These are phyloP conservation scores for Tubosaeta sp. DNA, from an alignment of 768 basidiomycete genomes.

Conservation along the genomic window DNA sequence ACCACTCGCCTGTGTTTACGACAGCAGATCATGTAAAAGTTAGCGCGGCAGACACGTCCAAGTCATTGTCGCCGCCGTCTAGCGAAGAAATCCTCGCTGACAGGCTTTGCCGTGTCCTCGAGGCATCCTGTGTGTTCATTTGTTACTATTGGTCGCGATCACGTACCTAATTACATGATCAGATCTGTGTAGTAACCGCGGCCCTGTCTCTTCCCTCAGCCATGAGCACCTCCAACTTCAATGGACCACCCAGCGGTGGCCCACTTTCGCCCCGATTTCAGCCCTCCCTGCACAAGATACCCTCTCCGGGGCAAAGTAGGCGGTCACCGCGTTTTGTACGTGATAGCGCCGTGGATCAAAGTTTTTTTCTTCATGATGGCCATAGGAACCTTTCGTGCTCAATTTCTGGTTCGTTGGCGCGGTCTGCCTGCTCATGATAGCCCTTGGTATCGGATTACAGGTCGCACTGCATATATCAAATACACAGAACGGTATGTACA, in stretches of 20 bases:
- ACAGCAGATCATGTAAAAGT: slow-evolving; percentile 8
- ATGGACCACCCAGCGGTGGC: background rate
- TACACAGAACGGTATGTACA: slow-evolving; percentile 13
- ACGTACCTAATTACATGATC: slow-evolving; percentile 1
- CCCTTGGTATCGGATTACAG: slow-evolving; percentile 14
- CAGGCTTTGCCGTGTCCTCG: slow-evolving; percentile 1
- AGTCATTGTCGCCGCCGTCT: background rate
- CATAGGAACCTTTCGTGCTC: slow-evolving; percentile 27
- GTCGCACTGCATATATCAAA: slow-evolving; percentile 14
- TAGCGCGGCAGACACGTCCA: background rate
- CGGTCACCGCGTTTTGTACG: slow-evolving; percentile 44
- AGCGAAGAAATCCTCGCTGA: background rate
- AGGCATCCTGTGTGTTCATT: slow-evolving; percentile 2
- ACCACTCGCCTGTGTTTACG: slow-evolving; percentile 9
- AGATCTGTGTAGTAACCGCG: background rate
- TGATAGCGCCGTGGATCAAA: background rate
- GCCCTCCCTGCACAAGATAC: slow-evolving; percentile 47
- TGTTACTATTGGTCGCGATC: background rate
- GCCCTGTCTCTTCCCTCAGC: background rate
- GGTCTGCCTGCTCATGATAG: slow-evolving; percentile 41
- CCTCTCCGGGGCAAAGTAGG: slow-evolving; percentile 35
- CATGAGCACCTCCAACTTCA: slow-evolving; percentile 6
- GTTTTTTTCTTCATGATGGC: background rate
- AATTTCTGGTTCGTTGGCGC: slow-evolving; percentile 39
- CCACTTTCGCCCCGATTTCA: slow-evolving; percentile 35